Evolutionary conservation across 768 basidiomycete species (phyloP).

Genomic region (Tephrocybe sp.): DNA sequence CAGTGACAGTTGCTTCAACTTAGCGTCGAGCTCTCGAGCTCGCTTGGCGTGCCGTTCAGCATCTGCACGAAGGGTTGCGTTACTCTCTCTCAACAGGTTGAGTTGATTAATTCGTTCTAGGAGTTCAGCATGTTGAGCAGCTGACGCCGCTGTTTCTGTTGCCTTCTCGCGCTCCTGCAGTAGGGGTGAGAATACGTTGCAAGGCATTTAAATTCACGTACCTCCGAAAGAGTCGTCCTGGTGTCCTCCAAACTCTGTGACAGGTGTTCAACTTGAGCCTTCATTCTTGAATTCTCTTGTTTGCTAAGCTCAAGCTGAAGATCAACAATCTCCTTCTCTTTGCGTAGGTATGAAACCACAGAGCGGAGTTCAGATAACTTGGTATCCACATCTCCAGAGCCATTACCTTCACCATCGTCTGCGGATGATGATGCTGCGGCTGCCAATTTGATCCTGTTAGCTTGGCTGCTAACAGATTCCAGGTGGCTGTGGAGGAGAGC

Average conservation of each 20-base stretch:
- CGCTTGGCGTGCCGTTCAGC: conserved; percentile 71
- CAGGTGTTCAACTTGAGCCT: conserved; percentile 74
- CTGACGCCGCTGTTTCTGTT: conserved; percentile 66
- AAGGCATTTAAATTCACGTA: conserved; percentile 23
- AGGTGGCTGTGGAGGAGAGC: conserved; percentile 78
- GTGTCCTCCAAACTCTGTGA: conserved; percentile 70
- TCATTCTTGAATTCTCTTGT: conserved; percentile 72
- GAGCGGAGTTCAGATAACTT: conserved; percentile 75
- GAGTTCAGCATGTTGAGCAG: conserved; percentile 80
- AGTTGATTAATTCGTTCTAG: conserved; percentile 86
- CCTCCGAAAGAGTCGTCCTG: conserved; percentile 70
- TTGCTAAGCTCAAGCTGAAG: conserved; percentile 80
- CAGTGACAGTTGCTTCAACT: conserved; percentile 53
- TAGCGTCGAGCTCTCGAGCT: conserved; percentile 62
- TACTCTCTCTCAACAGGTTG: conserved; percentile 86
- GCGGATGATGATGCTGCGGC: conserved; percentile 54
- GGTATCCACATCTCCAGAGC: conserved; percentile 52
- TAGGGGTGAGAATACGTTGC: neutral
- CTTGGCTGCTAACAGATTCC: conserved; percentile 81
- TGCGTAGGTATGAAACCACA: conserved; percentile 79
- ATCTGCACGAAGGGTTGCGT: conserved; percentile 79
- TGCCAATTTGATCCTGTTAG: conserved; percentile 74
- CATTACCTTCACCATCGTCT: conserved; percentile 42
- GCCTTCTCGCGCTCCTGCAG: conserved; percentile 79
- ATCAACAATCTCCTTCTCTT: conserved; percentile 92